Percentiles rank a stretch among this genome's conserved stretches.
phyloP scores from a whole-genome alignment of 1,284 basidiomycete genomes.

The Melampsora larici-populina region DNA sequence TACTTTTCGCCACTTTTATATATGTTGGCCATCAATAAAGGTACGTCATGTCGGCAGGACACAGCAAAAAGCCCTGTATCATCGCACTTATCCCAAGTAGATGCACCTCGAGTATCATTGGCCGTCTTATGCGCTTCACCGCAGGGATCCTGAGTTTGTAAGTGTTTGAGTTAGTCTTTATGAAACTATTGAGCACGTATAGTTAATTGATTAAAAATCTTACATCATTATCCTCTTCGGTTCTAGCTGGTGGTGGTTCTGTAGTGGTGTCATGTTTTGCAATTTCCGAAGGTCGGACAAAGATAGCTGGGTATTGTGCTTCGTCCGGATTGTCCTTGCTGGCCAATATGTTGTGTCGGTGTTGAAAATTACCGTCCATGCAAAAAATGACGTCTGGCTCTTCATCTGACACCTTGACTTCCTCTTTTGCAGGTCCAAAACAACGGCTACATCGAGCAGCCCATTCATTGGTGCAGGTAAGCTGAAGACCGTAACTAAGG shows the following conservation, averaged over 20 bases:
- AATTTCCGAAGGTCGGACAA: neutral
- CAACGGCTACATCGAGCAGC: neutral
- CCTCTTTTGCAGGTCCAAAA: conserved; percentile 7
- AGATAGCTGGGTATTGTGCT: neutral
- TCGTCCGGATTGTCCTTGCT: conserved; percentile 3
- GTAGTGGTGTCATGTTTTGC: neutral
- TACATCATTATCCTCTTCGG: neutral
- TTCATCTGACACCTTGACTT: neutral
- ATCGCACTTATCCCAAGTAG: too few species aligned
- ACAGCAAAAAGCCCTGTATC: conserved; percentile 9
- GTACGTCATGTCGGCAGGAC: conserved; percentile 14
- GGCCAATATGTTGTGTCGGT: conserved; percentile 9
- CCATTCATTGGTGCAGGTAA: neutral
- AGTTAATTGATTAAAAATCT: too few species aligned
- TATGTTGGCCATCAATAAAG: neutral
- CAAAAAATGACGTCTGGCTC: neutral
- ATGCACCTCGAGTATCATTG: neutral
- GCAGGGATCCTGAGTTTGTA: neutral
- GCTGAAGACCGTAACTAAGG: neutral
- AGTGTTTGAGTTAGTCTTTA: too few species aligned
- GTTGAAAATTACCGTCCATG: conserved; percentile 24
- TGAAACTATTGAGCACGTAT: too few species aligned
- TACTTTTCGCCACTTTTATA: conserved; percentile 9
- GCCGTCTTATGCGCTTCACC: neutral
- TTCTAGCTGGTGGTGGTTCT: neutral